Evolutionary conservation across 768 basidiomycete species (phyloP).

Genomic region (Suillus lakei): DNA sequence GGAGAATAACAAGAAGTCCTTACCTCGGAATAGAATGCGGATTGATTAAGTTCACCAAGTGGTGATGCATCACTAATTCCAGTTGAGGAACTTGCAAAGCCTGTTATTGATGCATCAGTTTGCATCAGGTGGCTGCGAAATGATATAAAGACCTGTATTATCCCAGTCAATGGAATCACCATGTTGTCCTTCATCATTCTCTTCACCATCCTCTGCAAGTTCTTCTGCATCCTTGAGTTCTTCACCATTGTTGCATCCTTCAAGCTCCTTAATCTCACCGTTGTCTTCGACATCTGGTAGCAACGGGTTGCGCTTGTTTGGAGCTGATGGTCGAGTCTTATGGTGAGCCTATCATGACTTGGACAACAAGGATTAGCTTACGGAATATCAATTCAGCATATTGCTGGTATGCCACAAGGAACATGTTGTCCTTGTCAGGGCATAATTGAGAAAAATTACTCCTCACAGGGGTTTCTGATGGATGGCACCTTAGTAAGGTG

Average conservation of each 20-base stretch:
- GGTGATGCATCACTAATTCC: not conserved
- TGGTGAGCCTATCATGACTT: not conserved
- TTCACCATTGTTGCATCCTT: not conserved
- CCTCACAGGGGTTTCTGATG: constrained; percentile 1
- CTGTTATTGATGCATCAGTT: not conserved
- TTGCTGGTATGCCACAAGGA: constrained; percentile 2
- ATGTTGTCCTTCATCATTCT: not conserved
- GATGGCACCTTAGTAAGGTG: constrained; percentile 7
- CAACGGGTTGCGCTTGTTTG: not conserved
- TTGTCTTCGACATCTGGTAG: not conserved
- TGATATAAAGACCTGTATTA: not conserved
- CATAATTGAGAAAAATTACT: not conserved
- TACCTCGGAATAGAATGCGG: not conserved
- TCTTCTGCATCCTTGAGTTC: not conserved
- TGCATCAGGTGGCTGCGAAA: not conserved
- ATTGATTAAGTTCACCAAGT: not conserved
- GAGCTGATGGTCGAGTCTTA: not conserved
- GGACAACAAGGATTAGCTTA: constrained; percentile 2
- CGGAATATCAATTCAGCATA: constrained; percentile 6
- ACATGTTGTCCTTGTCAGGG: constrained; percentile 7
- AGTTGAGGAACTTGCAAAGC: not conserved
- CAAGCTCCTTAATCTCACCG: not conserved
- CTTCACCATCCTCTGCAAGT: not conserved
- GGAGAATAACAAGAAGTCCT: not conserved
- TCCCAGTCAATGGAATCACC: not conserved